Conservation (phyloP, 2,329 filamentous ascomycete species). For the Metarhizium sp. region DNA sequence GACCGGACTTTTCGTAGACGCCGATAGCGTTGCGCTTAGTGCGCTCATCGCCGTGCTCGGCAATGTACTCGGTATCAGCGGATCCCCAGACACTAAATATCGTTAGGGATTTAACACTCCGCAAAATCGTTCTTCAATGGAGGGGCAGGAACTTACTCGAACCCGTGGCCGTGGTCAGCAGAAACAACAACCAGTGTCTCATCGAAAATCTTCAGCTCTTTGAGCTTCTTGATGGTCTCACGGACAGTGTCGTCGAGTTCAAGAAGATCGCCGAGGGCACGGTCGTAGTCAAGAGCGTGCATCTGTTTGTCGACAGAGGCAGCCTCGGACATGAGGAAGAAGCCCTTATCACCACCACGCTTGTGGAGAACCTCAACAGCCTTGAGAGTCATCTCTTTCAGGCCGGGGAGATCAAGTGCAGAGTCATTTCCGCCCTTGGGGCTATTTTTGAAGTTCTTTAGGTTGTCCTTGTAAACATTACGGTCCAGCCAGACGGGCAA, state of each 20-base stretch:
- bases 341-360: slow-evolving; percentile 59
- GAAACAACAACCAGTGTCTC: slow-evolving; percentile 74
- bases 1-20: slow-evolving; percentile 61
- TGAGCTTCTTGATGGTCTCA: slow-evolving; percentile 63
- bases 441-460: slow-evolving; percentile 56
- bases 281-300: slow-evolving; percentile 78
- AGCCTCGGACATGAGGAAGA: slow-evolving; percentile 82
- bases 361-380: slow-evolving; percentile 69
- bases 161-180: slow-evolving; percentile 84
- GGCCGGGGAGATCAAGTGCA: slow-evolving; percentile 67
- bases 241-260: slow-evolving; percentile 79
- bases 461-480: slow-evolving; percentile 67
- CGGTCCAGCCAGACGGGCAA: slow-evolving; percentile 82
- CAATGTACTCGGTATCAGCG: slow-evolving; percentile 71
- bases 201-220: slow-evolving; percentile 55
- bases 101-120: background rate
- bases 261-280: slow-evolving; percentile 73
- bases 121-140: background rate
- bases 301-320: slow-evolving; percentile 87
- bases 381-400: slow-evolving; percentile 87
- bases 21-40: slow-evolving; percentile 69
- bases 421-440: slow-evolving; percentile 55
- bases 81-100: slow-evolving; percentile 57
- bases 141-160: slow-evolving; percentile 42
- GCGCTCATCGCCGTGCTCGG: slow-evolving; percentile 54